Base-by-base conservation (phyloP, 116 monocot genomes). In the Dioscorea cayenensis region DNA sequence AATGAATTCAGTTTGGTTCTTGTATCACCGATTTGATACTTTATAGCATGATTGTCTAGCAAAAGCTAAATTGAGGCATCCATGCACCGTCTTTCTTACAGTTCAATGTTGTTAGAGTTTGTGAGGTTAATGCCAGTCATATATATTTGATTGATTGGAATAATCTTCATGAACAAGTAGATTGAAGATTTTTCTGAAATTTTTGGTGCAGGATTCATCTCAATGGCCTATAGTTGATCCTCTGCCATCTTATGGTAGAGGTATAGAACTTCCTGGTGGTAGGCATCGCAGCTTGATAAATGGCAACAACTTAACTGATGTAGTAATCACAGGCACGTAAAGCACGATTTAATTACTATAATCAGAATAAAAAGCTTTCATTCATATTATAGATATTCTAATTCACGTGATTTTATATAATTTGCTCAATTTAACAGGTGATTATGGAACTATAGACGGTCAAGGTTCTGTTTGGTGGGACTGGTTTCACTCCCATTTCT, bases 401-500 rank as follows among this genome's bases (percentile, higher is more conserved):
- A 43, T 6, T 59, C 59, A 59, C 64, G 1, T 36, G 38, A 22
- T 37, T 17, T 60, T 12, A 36, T 55, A 14, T 23, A 36, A 67
- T 70, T 20, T 68, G 11, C 36, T 71, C 49, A 19, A 60, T 72
- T 28, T 36, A 69, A 69, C 75, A 94, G 99, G 99, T 49, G 85
- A 99, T 66, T 84, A 87, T 69, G 99, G 91, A 63, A 84, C 86
- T 20, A 85, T 99, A 29, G 83, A 99, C 60, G 99, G 99, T 5
- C 94, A 89, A 64, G 99, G 99, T 70, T 81, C 82, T 17, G 69
- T 91, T 48, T 99, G 99, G 99, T 94, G 94, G 91, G 84, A 85
- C 2, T 84, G 80, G 89, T 85, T 82, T 59, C 52, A 25, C 10
- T 82, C 86, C 27, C 75, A 73, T 36, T 73, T 67, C 50, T 70